Conservation (phyloP, 768 basidiomycete species). For the Suillus subalutaceus region DNA sequence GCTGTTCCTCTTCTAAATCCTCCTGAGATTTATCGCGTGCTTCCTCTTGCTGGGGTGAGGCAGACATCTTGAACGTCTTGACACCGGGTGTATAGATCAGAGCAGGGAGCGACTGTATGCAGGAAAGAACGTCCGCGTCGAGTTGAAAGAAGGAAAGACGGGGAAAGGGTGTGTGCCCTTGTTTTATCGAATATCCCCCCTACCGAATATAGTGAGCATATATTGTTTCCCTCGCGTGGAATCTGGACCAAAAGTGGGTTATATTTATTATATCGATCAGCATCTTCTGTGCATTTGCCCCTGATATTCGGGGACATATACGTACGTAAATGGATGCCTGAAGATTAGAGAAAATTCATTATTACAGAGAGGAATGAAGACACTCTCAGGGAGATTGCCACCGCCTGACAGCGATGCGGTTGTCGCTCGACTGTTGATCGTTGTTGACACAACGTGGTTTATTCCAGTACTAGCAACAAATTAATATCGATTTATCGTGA, state of each 20-base stretch:
- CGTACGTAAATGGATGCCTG: slow-evolving; percentile 58
- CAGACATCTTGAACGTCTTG: slow-evolving; percentile 53
- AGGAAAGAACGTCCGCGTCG: slow-evolving; percentile 37
- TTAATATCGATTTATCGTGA: slow-evolving; percentile 4
- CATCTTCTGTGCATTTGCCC: slow-evolving; percentile 55
- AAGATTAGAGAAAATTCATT: slow-evolving; percentile 39
- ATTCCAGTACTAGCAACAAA: slow-evolving; percentile 10
- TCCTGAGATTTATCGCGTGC: slow-evolving; percentile 58
- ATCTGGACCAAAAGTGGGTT: slow-evolving; percentile 54
- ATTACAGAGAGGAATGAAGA: slow-evolving; percentile 27
- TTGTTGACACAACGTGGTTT: slow-evolving; percentile 13
- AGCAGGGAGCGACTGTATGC: slow-evolving; percentile 21
- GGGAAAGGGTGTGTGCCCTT: slow-evolving; percentile 63
- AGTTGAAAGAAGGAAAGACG: slow-evolving; percentile 54
- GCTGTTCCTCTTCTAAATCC: slow-evolving; percentile 54
- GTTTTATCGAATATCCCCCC: slow-evolving; percentile 77
- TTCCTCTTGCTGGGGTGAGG: slow-evolving; percentile 60
- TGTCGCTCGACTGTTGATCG: slow-evolving; percentile 15
- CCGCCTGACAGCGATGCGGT: slow-evolving; percentile 21
- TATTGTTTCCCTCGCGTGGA: slow-evolving; percentile 72
- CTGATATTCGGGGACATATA: slow-evolving; percentile 56
- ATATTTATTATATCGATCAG: slow-evolving; percentile 60
- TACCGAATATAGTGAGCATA: slow-evolving; percentile 70
- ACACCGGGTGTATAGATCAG: slow-evolving; percentile 19
- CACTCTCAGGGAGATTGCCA: slow-evolving; percentile 27